Conservation (phyloP, 2,329 filamentous ascomycete species). For the Penicillium palitans region DNA sequence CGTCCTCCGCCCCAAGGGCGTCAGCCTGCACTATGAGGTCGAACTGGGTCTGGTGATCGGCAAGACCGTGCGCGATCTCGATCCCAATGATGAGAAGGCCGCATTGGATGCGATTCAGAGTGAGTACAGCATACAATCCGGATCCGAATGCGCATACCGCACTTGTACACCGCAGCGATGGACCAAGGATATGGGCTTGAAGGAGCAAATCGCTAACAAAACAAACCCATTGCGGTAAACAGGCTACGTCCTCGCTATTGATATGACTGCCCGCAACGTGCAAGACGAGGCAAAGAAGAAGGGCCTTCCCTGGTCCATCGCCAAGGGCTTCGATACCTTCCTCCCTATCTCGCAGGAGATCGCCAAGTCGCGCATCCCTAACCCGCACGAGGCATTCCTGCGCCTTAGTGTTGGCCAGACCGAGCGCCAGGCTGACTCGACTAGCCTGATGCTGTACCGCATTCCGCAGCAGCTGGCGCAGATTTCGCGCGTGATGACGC, state of each 20-base stretch:
- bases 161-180: neutral
- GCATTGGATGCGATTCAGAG: constrained; percentile 80
- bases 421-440: constrained; percentile 78
- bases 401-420: constrained; percentile 81
- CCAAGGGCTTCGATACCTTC: constrained; percentile 98
- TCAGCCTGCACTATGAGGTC: constrained; percentile 90
- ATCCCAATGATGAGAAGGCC: constrained; percentile 70
- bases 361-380: constrained; percentile 72
- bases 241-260: constrained; percentile 89
- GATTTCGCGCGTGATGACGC: constrained; percentile 91
- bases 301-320: constrained; percentile 92
- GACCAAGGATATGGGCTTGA: neutral
- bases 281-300: constrained; percentile 98
- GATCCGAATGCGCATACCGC: neutral
- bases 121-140: constrained; percentile 36
- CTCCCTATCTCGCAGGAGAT: constrained; percentile 82
- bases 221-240: neutral
- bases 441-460: constrained; percentile 89
- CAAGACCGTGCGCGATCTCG: constrained; percentile 73
- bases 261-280: constrained; percentile 94
- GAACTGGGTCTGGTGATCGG: constrained; percentile 90
- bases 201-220: constrained; percentile 2
- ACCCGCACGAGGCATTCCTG: constrained; percentile 86
- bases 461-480: constrained; percentile 86
- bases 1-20: constrained; percentile 76